Percentiles rank a stretch among this genome's conserved stretches.
phyloP scores from a whole-genome alignment of 2,329 filamentous ascomycete genomes.

The Ophiostoma ulmi region DNA sequence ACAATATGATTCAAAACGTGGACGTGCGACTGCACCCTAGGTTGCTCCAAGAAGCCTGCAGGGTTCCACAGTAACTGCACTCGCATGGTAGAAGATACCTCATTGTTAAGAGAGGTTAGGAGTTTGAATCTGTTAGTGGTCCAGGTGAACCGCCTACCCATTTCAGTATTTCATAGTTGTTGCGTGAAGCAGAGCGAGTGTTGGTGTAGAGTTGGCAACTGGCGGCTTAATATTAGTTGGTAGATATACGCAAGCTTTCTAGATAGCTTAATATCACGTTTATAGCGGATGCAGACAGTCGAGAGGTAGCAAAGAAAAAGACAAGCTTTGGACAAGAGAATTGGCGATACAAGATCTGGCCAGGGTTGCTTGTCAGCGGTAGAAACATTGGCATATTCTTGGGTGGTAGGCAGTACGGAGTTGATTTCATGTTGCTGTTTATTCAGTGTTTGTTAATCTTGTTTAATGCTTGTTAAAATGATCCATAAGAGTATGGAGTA shows the following conservation, averaged over 20 bases:
- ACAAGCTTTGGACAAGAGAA: slow-evolving; percentile 11
- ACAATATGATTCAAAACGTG: slow-evolving; percentile 7
- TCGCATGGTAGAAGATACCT: neutral
- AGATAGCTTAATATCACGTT: too few relatives aligned
- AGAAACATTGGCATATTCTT: slow-evolving; percentile 9
- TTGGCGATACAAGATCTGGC: slow-evolving; percentile 7
- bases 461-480: neutral
- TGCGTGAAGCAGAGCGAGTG: too few relatives aligned
- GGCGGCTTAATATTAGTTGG: too few relatives aligned
- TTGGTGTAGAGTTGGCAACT: too few relatives aligned
- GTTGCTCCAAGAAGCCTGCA: neutral
- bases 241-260: too few relatives aligned
- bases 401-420: slow-evolving; percentile 1
- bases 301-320: neutral
- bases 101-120: neutral
- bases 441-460: neutral
- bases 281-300: neutral
- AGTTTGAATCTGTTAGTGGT: neutral
- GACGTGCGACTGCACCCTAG: slow-evolving; percentile 1
- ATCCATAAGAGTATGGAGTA: neutral
- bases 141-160: neutral
- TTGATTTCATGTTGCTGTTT: neutral
- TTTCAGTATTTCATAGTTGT: too few relatives aligned
- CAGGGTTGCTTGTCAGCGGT: neutral
- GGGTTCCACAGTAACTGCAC: neutral